Base-by-base conservation (phyloP, 345 rosid genomes). In the Sapria himalayana region DNA sequence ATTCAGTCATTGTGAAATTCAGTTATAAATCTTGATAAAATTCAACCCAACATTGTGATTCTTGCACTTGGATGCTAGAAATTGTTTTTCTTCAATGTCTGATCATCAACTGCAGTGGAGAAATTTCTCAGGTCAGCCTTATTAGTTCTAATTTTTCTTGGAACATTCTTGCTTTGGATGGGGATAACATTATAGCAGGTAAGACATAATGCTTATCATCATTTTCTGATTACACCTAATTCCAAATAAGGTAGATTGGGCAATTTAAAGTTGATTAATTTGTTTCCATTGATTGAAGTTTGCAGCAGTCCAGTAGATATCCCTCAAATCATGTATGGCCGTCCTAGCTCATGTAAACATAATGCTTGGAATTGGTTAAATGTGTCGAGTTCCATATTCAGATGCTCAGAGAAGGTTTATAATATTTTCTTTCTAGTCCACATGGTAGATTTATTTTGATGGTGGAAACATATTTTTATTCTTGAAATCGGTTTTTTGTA, bases 151-250 rank as follows among this genome's bases (percentile, higher is more conserved):
- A 54, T 22, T 62, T 63, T 61, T 71, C 91, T 3, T 89, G 95
- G 94, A 54, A 48, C 32, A 31, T 66, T 60, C 74, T 79, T 55
- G 46, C 84, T 3, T 60, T 82, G 29, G 70, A 82, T 58, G 76
- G 82, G 50, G 85, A 79, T 63, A 52, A 62, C 65, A 56, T 82
- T 29, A 51, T 82, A 63, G 78, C 86, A 2, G 98, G 98, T 89
- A 78, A 38, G 14, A 13, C 22, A 34, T 18, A 7, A 33, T 39
- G 3, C 44, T 51, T 25, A 22, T 21, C 40, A n/a, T n/a, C n/a
- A n/a, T n/a, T n/a, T n/a, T n/a, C n/a, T n/a, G n/a, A n/a, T n/a
- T n/a, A n/a, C n/a, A n/a, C n/a, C n/a, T n/a, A n/a, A n/a, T n/a
- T n/a, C n/a, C n/a, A n/a, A n/a, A n/a, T n/a, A n/a, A n/a, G n/a